A percentile compares a stretch with the other conserved stretches of the same genome.
phyloP scores from a whole-genome alignment of 805 yeast genomes.

The Metschnikowia henanensis region DNA sequence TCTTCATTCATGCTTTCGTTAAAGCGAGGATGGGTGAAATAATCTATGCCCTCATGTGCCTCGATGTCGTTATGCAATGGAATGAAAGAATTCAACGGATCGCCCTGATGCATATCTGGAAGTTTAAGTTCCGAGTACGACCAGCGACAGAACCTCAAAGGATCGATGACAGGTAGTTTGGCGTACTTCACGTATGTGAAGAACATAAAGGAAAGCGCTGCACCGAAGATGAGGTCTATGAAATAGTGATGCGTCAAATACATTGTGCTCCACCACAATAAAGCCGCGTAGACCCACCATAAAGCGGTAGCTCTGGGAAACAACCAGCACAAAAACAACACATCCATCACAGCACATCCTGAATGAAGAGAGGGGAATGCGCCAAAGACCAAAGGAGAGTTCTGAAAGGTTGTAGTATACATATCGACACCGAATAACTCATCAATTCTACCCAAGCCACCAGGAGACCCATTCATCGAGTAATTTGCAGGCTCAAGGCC shows the following conservation, averaged over 20 bases:
- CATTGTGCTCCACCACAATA: slow-evolving; percentile 99
- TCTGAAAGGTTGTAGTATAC: slow-evolving; percentile 79
- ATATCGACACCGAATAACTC: slow-evolving; percentile 72
- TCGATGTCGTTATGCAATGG: slow-evolving; percentile 16
- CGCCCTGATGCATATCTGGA: slow-evolving; percentile 26
- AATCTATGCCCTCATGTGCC: slow-evolving; percentile 8
- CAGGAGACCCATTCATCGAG: slow-evolving; percentile 91
- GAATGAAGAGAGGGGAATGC: slow-evolving; percentile 87
- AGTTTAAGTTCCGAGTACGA: slow-evolving; percentile 46
- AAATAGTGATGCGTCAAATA: slow-evolving; percentile 96
- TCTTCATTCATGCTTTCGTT: slow-evolving; percentile 11
- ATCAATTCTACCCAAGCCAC: slow-evolving; percentile 91
- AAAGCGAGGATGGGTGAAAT: slow-evolving; percentile 11
- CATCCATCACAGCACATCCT: slow-evolving; percentile 94
- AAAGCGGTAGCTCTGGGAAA: slow-evolving; percentile 70
- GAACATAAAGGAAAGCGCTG: slow-evolving; percentile 70
- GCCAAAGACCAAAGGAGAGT: slow-evolving; percentile 93
- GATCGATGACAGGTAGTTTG: slow-evolving; percentile 60
- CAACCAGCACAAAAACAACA: slow-evolving; percentile 76
- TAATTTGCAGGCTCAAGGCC: slow-evolving; percentile 91
- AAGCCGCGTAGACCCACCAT: slow-evolving; percentile 76
- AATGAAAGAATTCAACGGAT: slow-evolving; percentile 30
- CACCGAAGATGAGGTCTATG: slow-evolving; percentile 92
- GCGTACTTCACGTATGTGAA: slow-evolving; percentile 69
- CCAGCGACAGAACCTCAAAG: slow-evolving; percentile 66